These are phyloP conservation scores for Sapria himalayana DNA, from an alignment of 345 rosid species.

Conservation along the genomic window DNA sequence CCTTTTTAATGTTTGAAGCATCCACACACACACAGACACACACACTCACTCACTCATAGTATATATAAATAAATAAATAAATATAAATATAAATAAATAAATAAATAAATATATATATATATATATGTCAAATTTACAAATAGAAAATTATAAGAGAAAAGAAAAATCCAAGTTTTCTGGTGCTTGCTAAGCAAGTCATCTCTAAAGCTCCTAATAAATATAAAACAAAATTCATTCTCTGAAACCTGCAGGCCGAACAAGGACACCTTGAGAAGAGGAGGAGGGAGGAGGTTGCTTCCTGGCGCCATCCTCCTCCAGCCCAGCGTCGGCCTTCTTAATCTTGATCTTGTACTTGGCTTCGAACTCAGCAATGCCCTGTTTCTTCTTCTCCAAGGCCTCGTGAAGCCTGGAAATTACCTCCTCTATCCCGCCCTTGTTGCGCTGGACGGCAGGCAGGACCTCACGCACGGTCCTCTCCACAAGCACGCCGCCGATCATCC, in stretches of 20 bases:
- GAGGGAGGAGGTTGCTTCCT: no score
- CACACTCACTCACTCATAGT: no score
- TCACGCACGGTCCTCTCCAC: slow-evolving; percentile 88
- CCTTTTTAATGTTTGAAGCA: no score
- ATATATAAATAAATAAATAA: no score
- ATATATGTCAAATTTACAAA: neutral
- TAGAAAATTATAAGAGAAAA: neutral
- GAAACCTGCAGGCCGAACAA: slow-evolving; percentile 71
- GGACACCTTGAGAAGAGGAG: slow-evolving; percentile 91
- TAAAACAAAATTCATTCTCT: slow-evolving; percentile 10
- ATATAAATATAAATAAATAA: neutral
- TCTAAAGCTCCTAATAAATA: neutral
- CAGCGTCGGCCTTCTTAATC: slow-evolving; percentile 36
- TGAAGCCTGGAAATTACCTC: slow-evolving; percentile 67
- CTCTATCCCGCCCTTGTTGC: slow-evolving; percentile 85
- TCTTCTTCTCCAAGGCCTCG: slow-evolving; percentile 69
- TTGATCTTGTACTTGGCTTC: slow-evolving; percentile 80
- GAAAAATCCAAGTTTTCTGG: neutral
- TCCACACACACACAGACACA: no score
- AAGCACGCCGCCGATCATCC: slow-evolving; percentile 87
- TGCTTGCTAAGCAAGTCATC: neutral
- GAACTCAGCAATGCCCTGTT: slow-evolving; percentile 53
- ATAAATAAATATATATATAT: neutral
- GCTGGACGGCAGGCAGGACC: slow-evolving; percentile 83
- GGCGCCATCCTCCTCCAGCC: slow-evolving; percentile 24